Evolutionary conservation across 2,329 filamentous ascomycete genomes (phyloP).

Genomic region (Exophiala sp.): DNA sequence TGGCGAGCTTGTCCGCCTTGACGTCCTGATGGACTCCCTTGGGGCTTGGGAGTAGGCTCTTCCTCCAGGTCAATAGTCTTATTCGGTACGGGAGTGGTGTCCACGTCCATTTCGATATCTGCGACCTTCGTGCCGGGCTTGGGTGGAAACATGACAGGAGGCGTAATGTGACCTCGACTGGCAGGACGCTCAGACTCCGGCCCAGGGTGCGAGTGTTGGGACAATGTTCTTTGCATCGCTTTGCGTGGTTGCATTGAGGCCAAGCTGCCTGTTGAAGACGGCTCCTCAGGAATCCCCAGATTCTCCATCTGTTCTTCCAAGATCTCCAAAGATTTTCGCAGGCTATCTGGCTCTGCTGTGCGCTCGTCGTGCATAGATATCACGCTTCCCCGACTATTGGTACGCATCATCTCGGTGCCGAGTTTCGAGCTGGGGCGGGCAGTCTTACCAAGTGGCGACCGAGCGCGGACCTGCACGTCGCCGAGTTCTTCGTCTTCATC

Average conservation of each 20-base stretch:
- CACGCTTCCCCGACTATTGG: conserved; percentile 85
- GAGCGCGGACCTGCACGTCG: conserved; percentile 45
- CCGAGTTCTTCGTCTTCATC: conserved; percentile 92
- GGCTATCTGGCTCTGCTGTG: conserved; percentile 31
- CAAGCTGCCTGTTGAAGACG: conserved; percentile 12
- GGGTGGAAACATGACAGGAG: conserved; percentile 47
- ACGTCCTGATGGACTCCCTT: conserved; percentile 12
- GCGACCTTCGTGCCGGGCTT: conserved; percentile 38
- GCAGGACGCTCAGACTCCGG: conserved; percentile 23
- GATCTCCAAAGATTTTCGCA: conserved; percentile 30
- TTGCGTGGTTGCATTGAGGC: conserved; percentile 28
- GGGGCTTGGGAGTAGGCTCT: conserved; percentile 22
- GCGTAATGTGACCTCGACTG: conserved; percentile 40
- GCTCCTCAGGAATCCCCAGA: conserved; percentile 29
- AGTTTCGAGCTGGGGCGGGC: conserved; percentile 75
- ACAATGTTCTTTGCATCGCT: conserved; percentile 26
- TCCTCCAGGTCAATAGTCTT: conserved; percentile 24
- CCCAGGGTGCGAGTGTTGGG: conserved; percentile 30
- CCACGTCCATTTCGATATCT: conserved; percentile 37
- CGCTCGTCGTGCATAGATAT: conserved; percentile 43
- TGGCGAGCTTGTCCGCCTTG: conserved; percentile 3
- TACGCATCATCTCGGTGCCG: conserved; percentile 95
- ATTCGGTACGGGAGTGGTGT: conserved; percentile 24
- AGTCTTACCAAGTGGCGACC: conserved; percentile 48
- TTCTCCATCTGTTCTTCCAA: conserved; percentile 32